Base-by-base conservation (phyloP, 441 rosid genomes). In the Capsella rubella region DNA sequence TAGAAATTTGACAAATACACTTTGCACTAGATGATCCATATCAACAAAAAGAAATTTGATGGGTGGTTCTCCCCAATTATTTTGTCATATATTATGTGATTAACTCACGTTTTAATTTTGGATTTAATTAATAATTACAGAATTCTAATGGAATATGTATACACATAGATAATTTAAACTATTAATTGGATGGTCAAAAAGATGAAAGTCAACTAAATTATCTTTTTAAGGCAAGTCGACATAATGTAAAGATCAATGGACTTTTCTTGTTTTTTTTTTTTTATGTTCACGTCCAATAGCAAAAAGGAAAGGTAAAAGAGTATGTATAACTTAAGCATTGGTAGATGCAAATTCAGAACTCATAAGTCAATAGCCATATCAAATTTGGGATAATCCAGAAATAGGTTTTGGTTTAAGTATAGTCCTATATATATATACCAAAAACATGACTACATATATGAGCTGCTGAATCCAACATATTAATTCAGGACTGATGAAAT, bases 141-240 rank as follows among this genome's bases (percentile, higher is more conserved):
- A 59, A 66, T 58, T 47, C 25, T 15, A 56, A 46, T 32, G 70
- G 21, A 64, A 73, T 64, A 1, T 16, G 1, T 50, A 13, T 35
- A 43, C 42, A 73, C 13, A 35, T 12, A 34, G 8, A 34, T 34
- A 34, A 37, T 29, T 0, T 49, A 74, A 73, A 58, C 12, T 57
- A 58, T 9, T 39, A 37, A 46, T 50, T 58, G 67, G 65, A 74
- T 58, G 62, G 73, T 75, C 73, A 75, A 67, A 60, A 47, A 60
- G 32, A 39, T 51, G 13, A 59, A 67, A 74, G 68, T 47, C 54
- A 72, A 49, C 68, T 51, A 57, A 37, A 35, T 35, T 35, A 45
- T 57, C 21, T 28, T 43, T 27, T 32, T 9, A 16, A 40, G 57
- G 31, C 58, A 47, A 58, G 67, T 54, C 39, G 14, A 52, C 6